Base-by-base conservation (phyloP, 2,329 filamentous ascomycete genomes). In the Calonectria leucothoes region DNA sequence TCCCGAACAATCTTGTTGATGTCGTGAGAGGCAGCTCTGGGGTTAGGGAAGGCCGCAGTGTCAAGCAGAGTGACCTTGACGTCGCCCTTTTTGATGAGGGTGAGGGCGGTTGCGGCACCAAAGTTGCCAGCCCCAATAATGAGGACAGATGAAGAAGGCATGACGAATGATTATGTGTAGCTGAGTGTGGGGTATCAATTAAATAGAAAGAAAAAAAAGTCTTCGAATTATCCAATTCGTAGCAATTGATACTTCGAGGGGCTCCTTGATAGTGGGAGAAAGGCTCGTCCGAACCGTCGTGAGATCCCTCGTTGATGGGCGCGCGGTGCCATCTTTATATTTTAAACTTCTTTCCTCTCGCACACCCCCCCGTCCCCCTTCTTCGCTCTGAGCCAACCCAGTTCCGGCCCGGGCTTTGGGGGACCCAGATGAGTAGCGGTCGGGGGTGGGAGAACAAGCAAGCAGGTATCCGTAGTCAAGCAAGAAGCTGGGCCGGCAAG, bases 1-100 rank as follows among this genome's bases (percentile, higher is more conserved):
- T 86, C 84, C 37, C 85, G 82, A 17, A 86, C 83, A 71, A 86
- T 86, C 79, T 86, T 86, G 83, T 85, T 86, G 76, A 86, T 81
- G 74, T 86, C 85, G 42, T 91, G 90, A 14, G 85, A 86, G n/a
- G 85, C 85, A 23, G 85, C 84, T 67, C 83, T 80, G 35, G 84
- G 84, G 70, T 84, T 86, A 66, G 85, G 84, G 37, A 78, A 83
- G 17, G 75, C 71, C 2, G 82, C 79, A 15, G 82, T 82, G 75
- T 86, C 85, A 64, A 86, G 77, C 29, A 86, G 81, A 8, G 79
- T 83, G 39, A 86, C 80, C 20, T 79, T 80, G 71, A 79, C 72
- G 51, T 76, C 73, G 42, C 82, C 78, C 70, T 80, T 77, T 45
- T 77, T 78, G 45, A 81, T 81, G 27, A 86, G 81, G 27, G 80